A percentile compares a stretch with the other conserved stretches of the same genome.
Evolutionary conservation across 2,329 filamentous ascomycete genomes (phyloP).

Genomic region (Neonectria neomacrospora): DNA sequence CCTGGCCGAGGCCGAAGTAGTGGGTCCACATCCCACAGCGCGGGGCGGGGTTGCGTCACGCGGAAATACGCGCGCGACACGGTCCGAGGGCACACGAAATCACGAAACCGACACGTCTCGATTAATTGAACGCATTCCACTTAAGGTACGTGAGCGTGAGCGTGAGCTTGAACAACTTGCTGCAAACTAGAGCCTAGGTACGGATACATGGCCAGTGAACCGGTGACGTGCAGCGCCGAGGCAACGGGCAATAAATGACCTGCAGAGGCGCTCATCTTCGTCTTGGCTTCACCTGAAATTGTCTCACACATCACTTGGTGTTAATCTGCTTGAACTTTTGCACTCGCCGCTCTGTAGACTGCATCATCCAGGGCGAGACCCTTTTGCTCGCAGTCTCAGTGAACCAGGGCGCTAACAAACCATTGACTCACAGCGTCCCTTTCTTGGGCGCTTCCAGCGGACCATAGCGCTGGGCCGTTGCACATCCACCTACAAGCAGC

Average conservation of each 20-base stretch:
- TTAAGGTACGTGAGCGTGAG: conserved; percentile 17
- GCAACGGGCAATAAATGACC: not conserved
- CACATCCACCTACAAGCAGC: not conserved
- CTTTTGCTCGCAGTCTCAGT: conserved; percentile 27
- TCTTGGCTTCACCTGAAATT: not conserved
- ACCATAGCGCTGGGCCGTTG: conserved; percentile 17
- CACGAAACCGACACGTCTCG: conserved; percentile 59
- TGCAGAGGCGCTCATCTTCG: not conserved
- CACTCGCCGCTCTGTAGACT: not conserved
- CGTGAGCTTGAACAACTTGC: conserved; percentile 7
- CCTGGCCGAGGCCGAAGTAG: conserved; percentile 17
- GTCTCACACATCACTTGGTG: not conserved
- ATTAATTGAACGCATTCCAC: conserved; percentile 49
- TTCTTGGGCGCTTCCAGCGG: conserved; percentile 5
- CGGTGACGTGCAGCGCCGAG: conserved; percentile 1
- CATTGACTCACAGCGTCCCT: conserved; percentile 31
- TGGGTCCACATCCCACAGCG: conserved; percentile 1
- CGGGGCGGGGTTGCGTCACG: conserved; percentile 35
- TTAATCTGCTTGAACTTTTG: not conserved
- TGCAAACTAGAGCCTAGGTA: conserved; percentile 4
- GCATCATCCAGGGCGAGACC: conserved; percentile 6
- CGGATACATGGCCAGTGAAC: not conserved
- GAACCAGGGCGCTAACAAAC: conserved; percentile 35
- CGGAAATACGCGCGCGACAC: conserved; percentile 45
- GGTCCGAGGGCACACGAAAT: conserved; percentile 48